Evolutionary conservation across 352 stramenopile genomes (phyloP), one percentile per base, ranked within the genome.

Genomic region (Globisporangium echinulatum): DNA sequence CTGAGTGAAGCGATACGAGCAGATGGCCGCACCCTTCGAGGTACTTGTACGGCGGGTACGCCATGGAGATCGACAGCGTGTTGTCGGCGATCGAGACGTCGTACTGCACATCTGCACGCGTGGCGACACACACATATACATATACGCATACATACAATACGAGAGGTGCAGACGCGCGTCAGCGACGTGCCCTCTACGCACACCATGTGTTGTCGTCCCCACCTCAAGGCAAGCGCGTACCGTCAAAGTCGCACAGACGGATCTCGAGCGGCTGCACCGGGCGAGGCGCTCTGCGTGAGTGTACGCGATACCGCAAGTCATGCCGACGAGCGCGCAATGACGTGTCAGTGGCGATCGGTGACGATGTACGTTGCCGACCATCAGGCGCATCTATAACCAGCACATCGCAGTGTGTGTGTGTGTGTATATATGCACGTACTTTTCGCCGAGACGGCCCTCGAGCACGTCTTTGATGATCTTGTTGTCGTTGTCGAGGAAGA

Each of bases 401-500:
- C 25, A 33, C 25, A 3, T 33, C 25, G 2, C 25, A 33, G 25
- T 33, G 25, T 33, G 25, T 33, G 47, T 36, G 17, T 52, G 19
- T 25, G 50, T 10, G 50, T 43, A 19, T 43, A 19, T 19, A 33
- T 33, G 25, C 25, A 85, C 82, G 33, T 51, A 94, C 84, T 75
- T 85, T 52, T 81, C 77, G 8, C 82, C 85, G 47, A 94, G 47
- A 40, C 82, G 82, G 19, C 75, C 79, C 56, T 82, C 67, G 8
- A 94, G 68, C 51, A 94, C 81, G 70, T 92, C 82, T 70, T 92
- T 90, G 44, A 94, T 79, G 66, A 94, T 92, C 77, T 94, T 94
- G 76, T 91, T 92, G 68, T 92, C 82, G 59, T 79, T 72, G 67
- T 94, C 85, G 37, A 94, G 72, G 69, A 91, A 91, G 54, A 94